Evolutionary conservation across 139 green algal species (phyloP), one percentile per base, ranked within the genome.

Genomic region (Micractinium sp.): DNA sequence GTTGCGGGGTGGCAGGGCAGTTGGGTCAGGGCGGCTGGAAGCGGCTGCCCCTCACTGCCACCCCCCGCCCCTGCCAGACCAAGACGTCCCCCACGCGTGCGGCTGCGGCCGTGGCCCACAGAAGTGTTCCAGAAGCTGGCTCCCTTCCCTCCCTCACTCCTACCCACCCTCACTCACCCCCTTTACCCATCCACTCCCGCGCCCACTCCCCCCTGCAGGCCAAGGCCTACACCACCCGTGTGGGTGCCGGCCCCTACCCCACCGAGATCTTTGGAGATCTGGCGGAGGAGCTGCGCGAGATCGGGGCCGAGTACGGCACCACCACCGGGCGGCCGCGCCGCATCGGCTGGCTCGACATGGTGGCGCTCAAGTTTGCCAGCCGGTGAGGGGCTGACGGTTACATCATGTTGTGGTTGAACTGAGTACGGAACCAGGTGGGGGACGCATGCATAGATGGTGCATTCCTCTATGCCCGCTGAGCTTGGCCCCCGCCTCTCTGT

Each of bases 191-290:
- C 47, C 47, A 56, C 47, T 9, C 47, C 73, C 27, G 5, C 71
- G 29, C 9, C 38, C 47, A 25, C 23, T 29, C 66, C n/a, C 23
- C 33, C 66, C 53, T 86, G 79, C 90, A 97, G 95, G 97, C 95
- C 89, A 99, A 99, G 93, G 98, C 98, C 12, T 99, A 99, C 95
- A 99, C 98, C 31, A 99, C 98, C 13, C 95, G 98, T 36, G 98
- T 99, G 39, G 98, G 98, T 20, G 92, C 95, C 33, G 98, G 98
- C 0, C 98, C 98, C 0, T 99, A 99, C 92, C 98, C 98, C 22
- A 99, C 98, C 12, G 98, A 99, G 95, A 91, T 99, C 18, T 96
- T 96, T 71, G 98, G 94, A 20, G 88, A 96, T 1, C 89, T 98
- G 25, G 97, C 93, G 1, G 98, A 99, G 35, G 88, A 96, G 63